A percentile compares a stretch with the other conserved stretches of the same genome.
phyloP scores from a whole-genome alignment of 75 land plant genomes.

The Picea sitchensis region DNA sequence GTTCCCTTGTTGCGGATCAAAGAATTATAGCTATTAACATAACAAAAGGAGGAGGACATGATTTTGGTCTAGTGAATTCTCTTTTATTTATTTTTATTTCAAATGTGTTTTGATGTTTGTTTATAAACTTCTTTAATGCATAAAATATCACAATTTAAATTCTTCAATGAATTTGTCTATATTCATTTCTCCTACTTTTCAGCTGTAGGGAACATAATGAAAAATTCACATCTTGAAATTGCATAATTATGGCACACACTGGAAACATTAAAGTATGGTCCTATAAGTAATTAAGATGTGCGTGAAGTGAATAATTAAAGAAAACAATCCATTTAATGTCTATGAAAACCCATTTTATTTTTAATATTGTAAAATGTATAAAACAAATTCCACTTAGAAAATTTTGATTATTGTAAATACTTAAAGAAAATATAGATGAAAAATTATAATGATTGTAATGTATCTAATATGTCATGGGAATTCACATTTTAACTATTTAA shows the following conservation, averaged over 20 bases:
- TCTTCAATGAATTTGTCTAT: neutral
- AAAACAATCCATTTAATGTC: too few species aligned
- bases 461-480: too few species aligned
- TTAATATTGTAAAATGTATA: too few species aligned
- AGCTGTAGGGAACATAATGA: slow-evolving; percentile 78
- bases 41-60: slow-evolving; percentile 44
- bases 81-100: slow-evolving; percentile 1
- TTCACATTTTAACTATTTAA: too few species aligned
- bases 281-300: neutral
- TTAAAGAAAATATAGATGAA: too few species aligned
- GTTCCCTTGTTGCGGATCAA: slow-evolving; percentile 14
- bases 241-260: slow-evolving; percentile 59
- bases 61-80: slow-evolving; percentile 63
- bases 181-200: slow-evolving; percentile 47
- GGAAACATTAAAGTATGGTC: slow-evolving; percentile 57
- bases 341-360: too few species aligned
- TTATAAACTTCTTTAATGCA: slow-evolving; percentile 1
- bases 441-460: too few species aligned
- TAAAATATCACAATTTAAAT: neutral
- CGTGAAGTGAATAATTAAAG: too few species aligned
- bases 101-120: neutral
- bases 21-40: neutral
- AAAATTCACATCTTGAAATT: slow-evolving; percentile 61
- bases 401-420: too few species aligned
- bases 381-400: too few species aligned